Base-by-base conservation (phyloP, 805 yeast species). In the Saturnispora zaruensis region DNA sequence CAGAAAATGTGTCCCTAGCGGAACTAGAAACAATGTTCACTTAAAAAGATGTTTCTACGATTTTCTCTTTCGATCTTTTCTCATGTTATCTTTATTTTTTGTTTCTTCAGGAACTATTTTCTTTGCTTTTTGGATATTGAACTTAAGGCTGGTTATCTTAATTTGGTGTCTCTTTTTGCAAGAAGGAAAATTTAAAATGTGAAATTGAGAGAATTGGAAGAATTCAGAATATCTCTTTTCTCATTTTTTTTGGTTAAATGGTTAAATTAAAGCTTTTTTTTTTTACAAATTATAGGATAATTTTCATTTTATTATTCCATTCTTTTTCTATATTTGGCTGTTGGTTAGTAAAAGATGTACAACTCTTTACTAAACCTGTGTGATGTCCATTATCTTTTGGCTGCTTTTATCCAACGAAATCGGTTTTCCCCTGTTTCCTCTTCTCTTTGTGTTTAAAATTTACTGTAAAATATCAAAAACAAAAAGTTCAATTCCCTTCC, bases 1-100 rank as follows among this genome's bases (percentile, higher is more conserved):
- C 95, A 6, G 95, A 86, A 66, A 84, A 84, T 56, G 73, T 82
- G 25, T 79, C 88, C 24, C 71, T 84, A 59, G 84, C 86, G 43
- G 95, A 86, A 55, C 62, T 79, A 46, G 84, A 79, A 55, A 68
- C 71, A 41, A 62, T 78, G 59, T 78, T 78, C 56, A 58, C 65
- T 13, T 53, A 24, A 46, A 28, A 16, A 18, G 38, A 21, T 18
- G 21, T 33, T 24, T 16, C 4, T 23, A 44, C 16, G 18, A 18
- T 23, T 20, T 41, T 20, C 41, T 45, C 32, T 28, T 18, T 24
- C 30, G 25, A 26, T 25, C 21, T 41, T 16, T 13, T 45, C 33
- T 38, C 28, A 16, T 36, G 21, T 36, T 36, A 36, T 36, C 40
- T 34, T 34, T 18, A 18, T 36, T 36, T 36, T 36, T 36, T 36